These are phyloP conservation scores for Panellus pusillus DNA, from an alignment of 768 basidiomycete species.

Conservation along the genomic window DNA sequence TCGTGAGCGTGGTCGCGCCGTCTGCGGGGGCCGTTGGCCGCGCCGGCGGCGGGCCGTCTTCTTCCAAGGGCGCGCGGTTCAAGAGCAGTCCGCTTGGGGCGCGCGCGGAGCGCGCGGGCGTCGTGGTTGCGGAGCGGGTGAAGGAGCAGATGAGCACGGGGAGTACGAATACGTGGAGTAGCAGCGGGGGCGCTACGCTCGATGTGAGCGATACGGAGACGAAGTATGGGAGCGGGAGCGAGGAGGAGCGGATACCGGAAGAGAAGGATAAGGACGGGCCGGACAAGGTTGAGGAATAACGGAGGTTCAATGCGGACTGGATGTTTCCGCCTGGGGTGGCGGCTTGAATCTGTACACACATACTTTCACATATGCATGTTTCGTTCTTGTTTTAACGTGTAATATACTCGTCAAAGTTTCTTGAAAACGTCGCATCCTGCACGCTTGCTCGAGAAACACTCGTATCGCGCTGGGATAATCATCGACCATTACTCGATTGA, in stretches of 20 bases:
- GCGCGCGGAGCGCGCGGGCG: slow-evolving; percentile 40
- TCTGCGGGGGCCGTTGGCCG: slow-evolving; percentile 1
- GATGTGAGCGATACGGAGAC: slow-evolving; percentile 12
- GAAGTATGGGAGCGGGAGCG: slow-evolving; percentile 17
- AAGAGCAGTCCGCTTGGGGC: slow-evolving; percentile 73
- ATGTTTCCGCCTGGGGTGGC: no score
- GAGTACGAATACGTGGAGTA: not conserved
- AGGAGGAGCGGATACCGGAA: slow-evolving; percentile 34
- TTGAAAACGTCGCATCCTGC: no score
- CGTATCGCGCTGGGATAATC: no score
- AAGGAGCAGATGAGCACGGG: slow-evolving; percentile 31
- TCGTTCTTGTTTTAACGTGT: not conserved
- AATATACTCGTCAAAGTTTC: no score
- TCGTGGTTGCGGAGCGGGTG: slow-evolving; percentile 53
- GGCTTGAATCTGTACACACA: not conserved
- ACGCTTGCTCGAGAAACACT: no score
- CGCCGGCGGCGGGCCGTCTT: slow-evolving; percentile 7
- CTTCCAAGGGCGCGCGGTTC: slow-evolving; percentile 56
- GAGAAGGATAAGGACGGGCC: slow-evolving; percentile 35
- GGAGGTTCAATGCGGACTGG: no score
- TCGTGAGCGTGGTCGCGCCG: slow-evolving; percentile 19
- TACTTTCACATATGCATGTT: not conserved
- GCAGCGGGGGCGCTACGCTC: slow-evolving; percentile 18
- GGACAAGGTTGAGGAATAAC: slow-evolving; percentile 24
- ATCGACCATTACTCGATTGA: no score